Conservation (phyloP, 2,329 filamentous ascomycete species). For the Aspergillus novoparasiticus region DNA sequence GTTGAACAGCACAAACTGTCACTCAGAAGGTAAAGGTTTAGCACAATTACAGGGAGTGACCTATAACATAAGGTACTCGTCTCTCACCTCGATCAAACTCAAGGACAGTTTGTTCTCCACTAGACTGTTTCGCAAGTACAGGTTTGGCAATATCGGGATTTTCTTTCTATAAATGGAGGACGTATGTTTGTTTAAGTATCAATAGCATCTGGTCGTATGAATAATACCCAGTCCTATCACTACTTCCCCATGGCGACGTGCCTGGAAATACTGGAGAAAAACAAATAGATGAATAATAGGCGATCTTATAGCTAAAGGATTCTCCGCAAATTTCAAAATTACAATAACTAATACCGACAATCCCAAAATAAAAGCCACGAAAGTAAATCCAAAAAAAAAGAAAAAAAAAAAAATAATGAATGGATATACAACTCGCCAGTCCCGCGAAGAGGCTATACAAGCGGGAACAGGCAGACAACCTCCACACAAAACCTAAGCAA, state of each 20-base stretch:
- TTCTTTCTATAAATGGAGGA: not conserved
- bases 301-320: not conserved
- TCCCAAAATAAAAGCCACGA: not conserved
- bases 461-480: not conserved
- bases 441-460: not conserved
- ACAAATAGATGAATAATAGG: not conserved
- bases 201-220: too few relatives aligned
- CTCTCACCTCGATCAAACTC: not conserved
- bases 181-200: not conserved
- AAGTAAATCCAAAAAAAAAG: not conserved
- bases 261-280: not conserved
- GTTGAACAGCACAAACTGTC: not conserved
- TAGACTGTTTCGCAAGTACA: not conserved
- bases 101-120: not conserved
- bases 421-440: not conserved
- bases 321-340: not conserved
- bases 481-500: conserved; percentile 17
- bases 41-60: too few relatives aligned
- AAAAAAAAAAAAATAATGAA: not conserved
- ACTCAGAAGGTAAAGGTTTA: not conserved
- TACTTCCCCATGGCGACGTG: not conserved
- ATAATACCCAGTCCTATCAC: not conserved
- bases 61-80: too few relatives aligned
- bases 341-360: not conserved
- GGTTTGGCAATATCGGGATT: not conserved